Conservation (phyloP, 306 rosid genomes). For the Inga oerstediana region DNA sequence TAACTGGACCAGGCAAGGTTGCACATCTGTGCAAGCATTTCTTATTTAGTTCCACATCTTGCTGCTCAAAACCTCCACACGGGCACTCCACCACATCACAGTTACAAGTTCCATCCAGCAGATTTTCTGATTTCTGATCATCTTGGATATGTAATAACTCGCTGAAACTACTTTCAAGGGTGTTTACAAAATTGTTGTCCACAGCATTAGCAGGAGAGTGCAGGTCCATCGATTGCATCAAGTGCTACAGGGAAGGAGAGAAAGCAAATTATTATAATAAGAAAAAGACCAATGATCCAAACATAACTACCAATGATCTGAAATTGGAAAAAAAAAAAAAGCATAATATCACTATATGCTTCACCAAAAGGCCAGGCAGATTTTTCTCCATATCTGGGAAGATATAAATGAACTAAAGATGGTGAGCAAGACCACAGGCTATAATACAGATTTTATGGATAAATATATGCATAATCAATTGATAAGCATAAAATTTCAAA, state of each 20-base stretch:
- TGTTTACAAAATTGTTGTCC: constrained; percentile 31
- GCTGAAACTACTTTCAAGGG: constrained; percentile 47
- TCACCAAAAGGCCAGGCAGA: neutral
- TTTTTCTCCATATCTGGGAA: neutral
- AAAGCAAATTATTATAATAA: neutral
- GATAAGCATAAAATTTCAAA: neutral
- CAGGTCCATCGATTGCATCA: constrained; percentile 58
- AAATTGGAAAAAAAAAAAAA: neutral
- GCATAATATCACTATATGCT: neutral
- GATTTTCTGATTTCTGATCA: constrained; percentile 36
- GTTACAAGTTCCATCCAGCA: constrained; percentile 17
- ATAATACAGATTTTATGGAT: neutral
- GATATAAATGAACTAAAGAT: neutral
- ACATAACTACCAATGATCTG: neutral
- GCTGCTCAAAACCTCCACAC: constrained; percentile 3
- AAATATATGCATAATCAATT: neutral
- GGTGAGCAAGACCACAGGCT: neutral
- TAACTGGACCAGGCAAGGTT: constrained; percentile 49
- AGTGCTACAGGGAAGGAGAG: constrained; percentile 38
- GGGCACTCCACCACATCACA: constrained; percentile 29
- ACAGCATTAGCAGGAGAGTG: constrained; percentile 35
- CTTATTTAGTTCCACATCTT: constrained; percentile 22
- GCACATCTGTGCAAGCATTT: constrained; percentile 42
- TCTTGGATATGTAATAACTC: constrained; percentile 51
- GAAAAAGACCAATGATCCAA: constrained; percentile 4